phyloP scores from a whole-genome alignment of 2,329 filamentous ascomycete species.

The Tolypocladium amazonense region DNA sequence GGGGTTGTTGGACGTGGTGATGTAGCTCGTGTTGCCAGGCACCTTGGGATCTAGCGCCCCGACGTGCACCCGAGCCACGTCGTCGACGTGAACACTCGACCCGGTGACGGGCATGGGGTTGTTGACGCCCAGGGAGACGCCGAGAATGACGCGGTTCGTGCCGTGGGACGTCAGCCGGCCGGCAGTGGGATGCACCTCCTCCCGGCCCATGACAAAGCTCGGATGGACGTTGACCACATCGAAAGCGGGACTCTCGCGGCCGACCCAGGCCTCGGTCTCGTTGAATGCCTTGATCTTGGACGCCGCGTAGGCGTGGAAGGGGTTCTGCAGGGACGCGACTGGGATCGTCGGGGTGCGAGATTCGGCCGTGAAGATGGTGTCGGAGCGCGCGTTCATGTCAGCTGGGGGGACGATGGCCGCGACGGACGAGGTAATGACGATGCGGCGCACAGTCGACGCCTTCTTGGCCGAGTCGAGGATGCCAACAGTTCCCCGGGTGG shows the following conservation, averaged over 20 bases:
- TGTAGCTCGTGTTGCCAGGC: conserved; percentile 12
- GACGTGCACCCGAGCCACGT: conserved; percentile 27
- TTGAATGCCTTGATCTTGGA: conserved; percentile 23
- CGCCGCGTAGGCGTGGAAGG: conserved; percentile 22
- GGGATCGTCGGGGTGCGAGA: background rate
- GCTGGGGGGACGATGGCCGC: conserved; percentile 7
- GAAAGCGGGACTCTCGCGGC: conserved; percentile 20
- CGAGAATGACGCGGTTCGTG: conserved; percentile 23
- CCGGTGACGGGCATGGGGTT: conserved; percentile 13
- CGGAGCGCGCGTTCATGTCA: background rate
- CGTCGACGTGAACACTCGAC: conserved; percentile 24
- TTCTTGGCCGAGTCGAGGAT: conserved; percentile 25
- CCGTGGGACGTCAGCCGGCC: conserved; percentile 16
- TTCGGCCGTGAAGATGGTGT: conserved; percentile 4
- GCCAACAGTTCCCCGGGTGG: conserved; percentile 22
- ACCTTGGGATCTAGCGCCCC: conserved; percentile 20
- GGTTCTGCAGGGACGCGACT: conserved; percentile 8
- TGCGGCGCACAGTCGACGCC: conserved; percentile 16
- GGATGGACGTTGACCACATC: conserved; percentile 25
- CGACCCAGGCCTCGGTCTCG: conserved; percentile 21
- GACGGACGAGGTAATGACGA: conserved; percentile 31
- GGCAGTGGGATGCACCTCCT: conserved; percentile 18
- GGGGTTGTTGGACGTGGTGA: background rate
- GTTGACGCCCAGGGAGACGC: conserved; percentile 19
- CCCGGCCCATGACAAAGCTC: conserved; percentile 23